A percentile compares a stretch with the other conserved stretches of the same genome.
Conservation (phyloP, 495 filamentous ascomycete genomes). For the Penicillium lividum region DNA sequence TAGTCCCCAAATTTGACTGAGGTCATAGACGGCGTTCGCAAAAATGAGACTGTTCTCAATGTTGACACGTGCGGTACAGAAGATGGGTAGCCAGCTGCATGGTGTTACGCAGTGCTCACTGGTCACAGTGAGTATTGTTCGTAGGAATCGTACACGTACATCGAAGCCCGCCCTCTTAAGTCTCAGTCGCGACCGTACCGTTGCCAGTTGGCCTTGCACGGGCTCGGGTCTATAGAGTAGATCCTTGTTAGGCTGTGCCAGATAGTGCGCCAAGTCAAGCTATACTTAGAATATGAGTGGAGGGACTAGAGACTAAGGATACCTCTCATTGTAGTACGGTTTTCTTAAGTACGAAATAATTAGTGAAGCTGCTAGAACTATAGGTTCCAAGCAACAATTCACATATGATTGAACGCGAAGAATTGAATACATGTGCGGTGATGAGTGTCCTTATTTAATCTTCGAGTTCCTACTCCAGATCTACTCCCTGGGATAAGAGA, state of each 20-base stretch:
- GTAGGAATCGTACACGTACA: neutral
- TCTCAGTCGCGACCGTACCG: constrained; percentile 1
- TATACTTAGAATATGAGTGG: neutral
- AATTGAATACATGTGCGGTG: constrained; percentile 4
- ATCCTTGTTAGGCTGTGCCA: neutral
- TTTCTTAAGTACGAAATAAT: neutral
- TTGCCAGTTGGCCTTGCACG: neutral
- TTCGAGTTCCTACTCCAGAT: neutral
- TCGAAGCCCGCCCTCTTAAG: constrained; percentile 3
- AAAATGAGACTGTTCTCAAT: too few relatives aligned
- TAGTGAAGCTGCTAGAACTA: constrained; percentile 1
- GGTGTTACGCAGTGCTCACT: neutral
- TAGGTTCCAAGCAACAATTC: constrained; percentile 8
- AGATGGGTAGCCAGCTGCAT: too few relatives aligned
- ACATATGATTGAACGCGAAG: constrained; percentile 3
- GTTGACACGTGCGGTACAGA: too few relatives aligned
- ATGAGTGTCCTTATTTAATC: neutral
- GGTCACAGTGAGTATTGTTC: neutral
- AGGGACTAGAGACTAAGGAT: neutral
- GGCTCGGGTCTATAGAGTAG: neutral
- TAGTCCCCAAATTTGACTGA: too few relatives aligned
- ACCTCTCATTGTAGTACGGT: neutral
- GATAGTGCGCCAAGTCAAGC: neutral
- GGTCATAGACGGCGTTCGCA: too few relatives aligned
- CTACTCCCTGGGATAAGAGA: too few relatives aligned